Percentiles rank a stretch among this genome's conserved stretches.
phyloP scores from a whole-genome alignment of 345 rosid genomes.

The Salix dunnii region DNA sequence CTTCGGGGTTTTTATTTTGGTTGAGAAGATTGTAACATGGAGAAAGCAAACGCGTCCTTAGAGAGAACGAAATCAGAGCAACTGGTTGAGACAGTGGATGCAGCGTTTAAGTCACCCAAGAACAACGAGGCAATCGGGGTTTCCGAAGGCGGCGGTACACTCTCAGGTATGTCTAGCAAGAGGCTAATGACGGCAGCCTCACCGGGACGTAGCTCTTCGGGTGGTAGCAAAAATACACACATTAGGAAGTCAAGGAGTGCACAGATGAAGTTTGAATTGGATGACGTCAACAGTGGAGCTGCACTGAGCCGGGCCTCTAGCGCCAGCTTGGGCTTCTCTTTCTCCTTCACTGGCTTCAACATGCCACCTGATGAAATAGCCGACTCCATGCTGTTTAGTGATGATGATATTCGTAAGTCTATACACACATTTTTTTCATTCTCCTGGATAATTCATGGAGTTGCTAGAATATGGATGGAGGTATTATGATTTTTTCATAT shows the following conservation, averaged over 20 bases:
- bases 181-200: conserved; percentile 50
- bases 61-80: conserved; percentile 82
- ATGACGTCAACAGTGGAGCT: conserved; percentile 77
- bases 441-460: background rate
- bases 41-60: conserved; percentile 53
- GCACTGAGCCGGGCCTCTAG: conserved; percentile 95
- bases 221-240: conserved; percentile 51
- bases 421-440: background rate
- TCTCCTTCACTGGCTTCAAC: conserved; percentile 90
- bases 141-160: conserved; percentile 30
- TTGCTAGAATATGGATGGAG: background rate
- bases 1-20: too few species aligned
- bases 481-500: background rate
- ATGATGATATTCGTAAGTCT: conserved; percentile 78
- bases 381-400: conserved; percentile 80
- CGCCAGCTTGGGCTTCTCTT: conserved; percentile 85
- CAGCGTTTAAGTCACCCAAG: conserved; percentile 63
- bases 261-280: conserved; percentile 65
- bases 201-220: conserved; percentile 48
- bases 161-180: conserved; percentile 71
- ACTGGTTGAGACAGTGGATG: conserved; percentile 57
- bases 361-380: conserved; percentile 77
- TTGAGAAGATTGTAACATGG: conserved; percentile 24
- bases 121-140: conserved; percentile 16
- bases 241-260: conserved; percentile 89